Conservation (phyloP, 106 monocot genomes). For the Amphibolis antarctica region DNA sequence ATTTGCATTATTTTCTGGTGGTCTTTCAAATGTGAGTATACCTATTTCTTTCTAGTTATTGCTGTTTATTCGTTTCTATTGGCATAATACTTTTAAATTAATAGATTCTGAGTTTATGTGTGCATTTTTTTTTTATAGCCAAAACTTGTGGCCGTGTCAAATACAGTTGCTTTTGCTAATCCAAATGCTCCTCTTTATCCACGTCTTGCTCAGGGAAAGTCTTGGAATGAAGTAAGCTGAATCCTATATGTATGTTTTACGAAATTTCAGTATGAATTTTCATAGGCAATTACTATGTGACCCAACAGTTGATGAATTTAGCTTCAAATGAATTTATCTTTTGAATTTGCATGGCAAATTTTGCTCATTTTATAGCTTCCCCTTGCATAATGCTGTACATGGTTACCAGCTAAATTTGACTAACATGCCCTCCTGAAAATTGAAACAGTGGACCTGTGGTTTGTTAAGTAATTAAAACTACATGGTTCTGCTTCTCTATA, state of each 20-base stretch:
- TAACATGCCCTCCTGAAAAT: too few species aligned
- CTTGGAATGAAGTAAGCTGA: constrained; percentile 66
- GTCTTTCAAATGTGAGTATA: constrained; percentile 42
- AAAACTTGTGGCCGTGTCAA: constrained; percentile 67
- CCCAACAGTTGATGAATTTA: too few species aligned
- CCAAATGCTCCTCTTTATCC: constrained; percentile 90
- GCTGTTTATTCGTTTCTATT: neutral
- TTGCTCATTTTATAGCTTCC: too few species aligned
- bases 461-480: too few species aligned
- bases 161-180: constrained; percentile 56
- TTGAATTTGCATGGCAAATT: too few species aligned
- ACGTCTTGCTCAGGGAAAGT: constrained; percentile 73
- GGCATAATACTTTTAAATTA: neutral
- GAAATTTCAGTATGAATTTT: neutral
- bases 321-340: too few species aligned
- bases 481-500: too few species aligned
- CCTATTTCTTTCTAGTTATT: neutral
- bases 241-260: neutral
- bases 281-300: too few species aligned
- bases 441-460: too few species aligned
- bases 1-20: constrained; percentile 80
- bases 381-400: too few species aligned
- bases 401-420: too few species aligned
- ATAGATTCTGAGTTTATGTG: neutral
- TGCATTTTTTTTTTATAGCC: constrained; percentile 39